Conservation (phyloP, 177 flowering plant species). For the Vitis hybrid region DNA sequence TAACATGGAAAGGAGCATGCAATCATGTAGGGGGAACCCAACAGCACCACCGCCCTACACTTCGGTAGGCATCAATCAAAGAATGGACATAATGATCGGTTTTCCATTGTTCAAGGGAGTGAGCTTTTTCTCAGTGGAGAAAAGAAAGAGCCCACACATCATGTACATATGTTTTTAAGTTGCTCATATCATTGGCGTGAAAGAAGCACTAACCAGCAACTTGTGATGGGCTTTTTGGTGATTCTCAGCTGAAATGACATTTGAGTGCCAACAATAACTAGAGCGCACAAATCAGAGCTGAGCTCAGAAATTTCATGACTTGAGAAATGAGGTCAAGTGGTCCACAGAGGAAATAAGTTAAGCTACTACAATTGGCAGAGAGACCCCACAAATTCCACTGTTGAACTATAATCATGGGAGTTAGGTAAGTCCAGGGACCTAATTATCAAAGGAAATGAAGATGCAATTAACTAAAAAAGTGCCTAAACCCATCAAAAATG, state of each 20-base stretch:
- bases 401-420: neutral
- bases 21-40: conserved; percentile 15
- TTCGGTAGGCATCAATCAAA: conserved; percentile 5
- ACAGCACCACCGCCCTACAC: conserved; percentile 5
- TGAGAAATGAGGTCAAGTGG: conserved; percentile 3
- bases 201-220: conserved; percentile 20
- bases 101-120: conserved; percentile 10
- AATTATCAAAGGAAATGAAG: conserved; percentile 16
- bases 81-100: conserved; percentile 12
- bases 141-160: conserved; percentile 20
- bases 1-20: conserved; percentile 19
- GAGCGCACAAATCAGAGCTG: conserved; percentile 7
- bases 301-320: neutral
- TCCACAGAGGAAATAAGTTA: neutral
- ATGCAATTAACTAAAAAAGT: conserved; percentile 10
- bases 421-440: neutral
- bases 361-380: neutral
- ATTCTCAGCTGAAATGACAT: conserved; percentile 8
- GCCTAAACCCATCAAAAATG: neutral
- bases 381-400: neutral
- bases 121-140: conserved; percentile 23
- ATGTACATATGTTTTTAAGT: neutral
- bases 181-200: conserved; percentile 13
- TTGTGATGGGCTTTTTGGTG: conserved; percentile 13
- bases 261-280: conserved; percentile 2